These are phyloP conservation scores for Mycena floridula DNA, from an alignment of 768 basidiomycete genomes.

Conservation along the genomic window DNA sequence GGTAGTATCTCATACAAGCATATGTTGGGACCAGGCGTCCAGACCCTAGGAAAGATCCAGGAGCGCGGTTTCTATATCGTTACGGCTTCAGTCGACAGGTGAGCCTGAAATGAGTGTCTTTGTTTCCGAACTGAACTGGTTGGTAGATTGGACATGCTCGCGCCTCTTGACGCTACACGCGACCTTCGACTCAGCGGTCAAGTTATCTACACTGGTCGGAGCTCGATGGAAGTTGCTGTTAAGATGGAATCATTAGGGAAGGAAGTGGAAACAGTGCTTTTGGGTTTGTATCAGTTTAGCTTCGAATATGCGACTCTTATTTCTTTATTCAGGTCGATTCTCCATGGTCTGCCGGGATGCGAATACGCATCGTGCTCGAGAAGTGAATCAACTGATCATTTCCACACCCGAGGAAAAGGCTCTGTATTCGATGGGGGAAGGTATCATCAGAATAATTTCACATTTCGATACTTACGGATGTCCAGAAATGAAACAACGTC, in stretches of 20 bases:
- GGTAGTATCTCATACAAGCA: slow-evolving; percentile 84
- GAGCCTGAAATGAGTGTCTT: slow-evolving; percentile 3
- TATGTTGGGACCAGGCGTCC: slow-evolving; percentile 60
- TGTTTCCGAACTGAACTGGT: background rate
- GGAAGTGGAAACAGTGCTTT: slow-evolving; percentile 46
- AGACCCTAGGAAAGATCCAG: slow-evolving; percentile 46
- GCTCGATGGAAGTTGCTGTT: slow-evolving; percentile 83
- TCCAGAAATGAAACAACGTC: slow-evolving; percentile 55
- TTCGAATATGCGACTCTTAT: background rate
- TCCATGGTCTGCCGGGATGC: slow-evolving; percentile 84
- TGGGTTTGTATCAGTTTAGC: slow-evolving; percentile 36
- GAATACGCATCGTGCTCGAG: slow-evolving; percentile 51
- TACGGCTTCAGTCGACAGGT: slow-evolving; percentile 80
- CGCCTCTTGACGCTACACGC: slow-evolving; percentile 48
- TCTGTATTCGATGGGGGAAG: slow-evolving; percentile 62
- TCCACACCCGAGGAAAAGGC: slow-evolving; percentile 56
- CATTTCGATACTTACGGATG: background rate
- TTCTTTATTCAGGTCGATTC: slow-evolving; percentile 60
- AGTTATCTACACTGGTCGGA: slow-evolving; percentile 70
- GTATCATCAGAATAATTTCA: slow-evolving; percentile 26
- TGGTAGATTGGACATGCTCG: slow-evolving; percentile 59
- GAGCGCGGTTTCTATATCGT: slow-evolving; percentile 76
- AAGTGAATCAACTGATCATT: slow-evolving; percentile 58
- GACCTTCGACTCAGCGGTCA: slow-evolving; percentile 76
- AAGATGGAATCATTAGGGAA: slow-evolving; percentile 65